Percentiles rank a stretch among this genome's conserved stretches.
Conservation (phyloP, 2,329 filamentous ascomycete species). For the Pestalotiopsis fici region DNA sequence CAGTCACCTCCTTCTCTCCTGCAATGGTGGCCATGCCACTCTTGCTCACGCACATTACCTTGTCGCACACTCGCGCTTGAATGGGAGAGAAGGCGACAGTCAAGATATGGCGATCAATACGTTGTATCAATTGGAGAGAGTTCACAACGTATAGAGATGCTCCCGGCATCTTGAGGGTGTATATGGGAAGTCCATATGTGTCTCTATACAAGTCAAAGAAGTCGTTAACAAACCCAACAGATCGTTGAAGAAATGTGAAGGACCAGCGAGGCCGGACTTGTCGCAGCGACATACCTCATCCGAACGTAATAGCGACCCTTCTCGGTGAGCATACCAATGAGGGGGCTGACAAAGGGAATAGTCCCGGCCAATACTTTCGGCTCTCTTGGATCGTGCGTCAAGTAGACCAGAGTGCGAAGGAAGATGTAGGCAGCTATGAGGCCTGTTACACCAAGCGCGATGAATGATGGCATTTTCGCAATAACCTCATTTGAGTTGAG, state of each 20-base stretch:
- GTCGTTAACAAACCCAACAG: background rate
- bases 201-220: slow-evolving; percentile 7
- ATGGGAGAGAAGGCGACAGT: slow-evolving; percentile 12
- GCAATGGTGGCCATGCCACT: slow-evolving; percentile 10
- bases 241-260: background rate
- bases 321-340: slow-evolving; percentile 11
- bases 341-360: slow-evolving; percentile 11
- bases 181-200: slow-evolving; percentile 9
- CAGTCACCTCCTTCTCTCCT: slow-evolving; percentile 9
- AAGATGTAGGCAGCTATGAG: slow-evolving; percentile 12
- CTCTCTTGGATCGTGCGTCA: slow-evolving; percentile 7
- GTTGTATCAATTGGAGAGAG: slow-evolving; percentile 9
- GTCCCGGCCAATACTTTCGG: slow-evolving; percentile 8
- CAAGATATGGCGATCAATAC: slow-evolving; percentile 13
- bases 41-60: slow-evolving; percentile 10
- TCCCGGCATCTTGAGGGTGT: slow-evolving; percentile 11
- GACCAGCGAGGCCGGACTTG: background rate
- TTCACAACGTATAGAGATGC: slow-evolving; percentile 13
- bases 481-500: background rate
- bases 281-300: slow-evolving; percentile 5
- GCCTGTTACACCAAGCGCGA: background rate
- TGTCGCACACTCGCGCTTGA: slow-evolving; percentile 10
- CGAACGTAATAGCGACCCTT: slow-evolving; percentile 9
- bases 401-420: background rate
- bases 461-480: background rate